phyloP scores from a whole-genome alignment of 192 early-diverging fungal species.

The Mortierella antarctica region DNA sequence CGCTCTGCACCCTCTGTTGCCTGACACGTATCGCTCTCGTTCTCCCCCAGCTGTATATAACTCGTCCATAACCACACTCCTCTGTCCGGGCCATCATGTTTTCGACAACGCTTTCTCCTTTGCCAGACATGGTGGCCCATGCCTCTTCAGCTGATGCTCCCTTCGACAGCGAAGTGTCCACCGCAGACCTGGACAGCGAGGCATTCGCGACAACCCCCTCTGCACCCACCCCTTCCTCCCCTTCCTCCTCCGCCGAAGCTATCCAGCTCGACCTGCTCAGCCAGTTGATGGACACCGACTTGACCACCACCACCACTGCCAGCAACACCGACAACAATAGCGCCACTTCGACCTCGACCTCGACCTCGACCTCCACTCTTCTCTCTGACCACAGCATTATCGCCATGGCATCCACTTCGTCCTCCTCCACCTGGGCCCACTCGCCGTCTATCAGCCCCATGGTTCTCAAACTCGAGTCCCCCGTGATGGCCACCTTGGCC shows the following conservation, averaged over 20 bases:
- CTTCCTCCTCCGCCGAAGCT: constrained; percentile 1
- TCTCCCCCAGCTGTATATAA: constrained; percentile 30
- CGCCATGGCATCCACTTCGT: constrained; percentile 14
- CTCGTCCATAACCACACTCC: constrained; percentile 24
- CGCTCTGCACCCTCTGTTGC: too few species aligned
- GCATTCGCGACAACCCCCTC: constrained; percentile 54
- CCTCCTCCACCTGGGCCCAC: constrained; percentile 12
- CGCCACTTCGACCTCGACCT: background rate
- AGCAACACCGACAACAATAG: constrained; percentile 1
- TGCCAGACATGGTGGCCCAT: constrained; percentile 57
- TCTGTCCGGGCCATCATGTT: constrained; percentile 58
- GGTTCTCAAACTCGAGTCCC: constrained; percentile 50
- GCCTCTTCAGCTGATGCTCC: constrained; percentile 57
- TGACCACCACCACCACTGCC: background rate
- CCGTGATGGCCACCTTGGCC: constrained; percentile 10
- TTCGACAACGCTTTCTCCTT: constrained; percentile 43
- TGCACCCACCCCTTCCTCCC: constrained; percentile 33
- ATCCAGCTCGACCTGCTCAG: constrained; percentile 28
- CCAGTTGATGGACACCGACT: constrained; percentile 23
- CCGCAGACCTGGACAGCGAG: constrained; percentile 56
- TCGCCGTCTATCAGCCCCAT: constrained; percentile 47
- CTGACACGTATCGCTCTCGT: constrained; percentile 28
- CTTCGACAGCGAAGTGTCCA: constrained; percentile 55
- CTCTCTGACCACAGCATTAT: constrained; percentile 49
- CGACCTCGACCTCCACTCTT: background rate